These are phyloP conservation scores for Skeletonema tropicum DNA, from an alignment of 108 stramenopile species.

Conservation along the genomic window DNA sequence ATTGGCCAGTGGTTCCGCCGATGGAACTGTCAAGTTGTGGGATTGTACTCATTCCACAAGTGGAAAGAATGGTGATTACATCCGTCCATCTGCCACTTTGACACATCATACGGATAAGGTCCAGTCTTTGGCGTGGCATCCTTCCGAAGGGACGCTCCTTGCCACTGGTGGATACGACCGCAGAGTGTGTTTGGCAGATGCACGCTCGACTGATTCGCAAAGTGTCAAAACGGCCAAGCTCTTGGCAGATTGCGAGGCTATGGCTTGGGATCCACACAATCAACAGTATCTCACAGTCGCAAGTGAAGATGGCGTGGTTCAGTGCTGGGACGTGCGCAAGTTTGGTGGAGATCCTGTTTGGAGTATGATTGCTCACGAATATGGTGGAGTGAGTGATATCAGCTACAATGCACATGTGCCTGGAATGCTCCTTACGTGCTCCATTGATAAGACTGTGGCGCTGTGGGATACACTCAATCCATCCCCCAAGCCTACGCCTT, in stretches of 20 bases:
- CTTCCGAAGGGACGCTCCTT: slow-evolving; percentile 89
- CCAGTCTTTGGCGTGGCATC: slow-evolving; percentile 94
- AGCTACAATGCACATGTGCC: slow-evolving; percentile 76
- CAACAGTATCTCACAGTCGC: slow-evolving; percentile 81
- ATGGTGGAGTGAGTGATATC: slow-evolving; percentile 86
- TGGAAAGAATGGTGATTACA: slow-evolving; percentile 45
- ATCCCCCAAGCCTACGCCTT: slow-evolving; percentile 56
- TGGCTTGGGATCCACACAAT: slow-evolving; percentile 91
- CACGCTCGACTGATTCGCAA: slow-evolving; percentile 43
- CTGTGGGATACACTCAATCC: slow-evolving; percentile 89
- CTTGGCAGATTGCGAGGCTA: slow-evolving; percentile 79
- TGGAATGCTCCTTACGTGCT: slow-evolving; percentile 90
- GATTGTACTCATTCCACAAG: slow-evolving; percentile 80
- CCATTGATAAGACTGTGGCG: slow-evolving; percentile 90
- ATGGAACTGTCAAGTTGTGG: slow-evolving; percentile 96
- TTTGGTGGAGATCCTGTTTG: slow-evolving; percentile 84
- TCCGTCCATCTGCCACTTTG: slow-evolving; percentile 75
- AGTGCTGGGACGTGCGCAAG: slow-evolving; percentile 92
- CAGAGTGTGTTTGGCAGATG: slow-evolving; percentile 87
- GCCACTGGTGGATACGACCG: slow-evolving; percentile 93
- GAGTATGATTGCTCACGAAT: slow-evolving; percentile 87
- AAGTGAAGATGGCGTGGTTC: slow-evolving; percentile 91
- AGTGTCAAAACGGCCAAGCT: slow-evolving; percentile 72
- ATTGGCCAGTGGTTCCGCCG: slow-evolving; percentile 96
- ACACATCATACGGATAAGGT: slow-evolving; percentile 97